Conservation (phyloP, 1,284 basidiomycete genomes). For the Rhodofomes roseus region DNA sequence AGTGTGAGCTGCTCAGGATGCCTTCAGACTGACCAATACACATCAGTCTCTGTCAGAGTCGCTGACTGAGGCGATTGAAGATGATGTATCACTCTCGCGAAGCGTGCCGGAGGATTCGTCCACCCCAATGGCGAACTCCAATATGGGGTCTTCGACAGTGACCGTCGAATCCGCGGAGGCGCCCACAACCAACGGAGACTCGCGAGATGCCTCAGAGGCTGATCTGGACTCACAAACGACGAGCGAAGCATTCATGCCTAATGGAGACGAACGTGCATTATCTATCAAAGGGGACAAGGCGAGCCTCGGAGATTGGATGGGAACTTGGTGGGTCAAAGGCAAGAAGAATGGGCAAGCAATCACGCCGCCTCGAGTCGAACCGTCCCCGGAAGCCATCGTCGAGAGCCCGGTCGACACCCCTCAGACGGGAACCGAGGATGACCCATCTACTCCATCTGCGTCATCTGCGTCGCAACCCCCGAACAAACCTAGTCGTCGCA, state of each 20-base stretch:
- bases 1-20: conserved; percentile 16
- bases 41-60: conserved; percentile 64
- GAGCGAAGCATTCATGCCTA: background rate
- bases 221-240: background rate
- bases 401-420: conserved; percentile 2
- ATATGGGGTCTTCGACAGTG: background rate
- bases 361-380: conserved; percentile 13
- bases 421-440: conserved; percentile 8
- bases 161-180: background rate
- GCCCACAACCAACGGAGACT: background rate
- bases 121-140: conserved; percentile 18
- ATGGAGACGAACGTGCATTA: conserved; percentile 1
- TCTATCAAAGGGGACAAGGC: conserved; percentile 22
- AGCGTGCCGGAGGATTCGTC: conserved; percentile 33
- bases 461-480: conserved; percentile 15
- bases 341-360: conserved; percentile 26
- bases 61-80: conserved; percentile 66
- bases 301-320: conserved; percentile 58
- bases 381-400: conserved; percentile 15
- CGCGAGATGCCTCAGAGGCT: background rate
- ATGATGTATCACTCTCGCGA: conserved; percentile 40
- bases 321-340: conserved; percentile 53
- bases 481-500: conserved; percentile 33
- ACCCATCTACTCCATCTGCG: conserved; percentile 7
- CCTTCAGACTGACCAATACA: background rate